These are phyloP conservation scores for Auricularia heimuer DNA, from an alignment of 768 basidiomycete species.

Conservation along the genomic window DNA sequence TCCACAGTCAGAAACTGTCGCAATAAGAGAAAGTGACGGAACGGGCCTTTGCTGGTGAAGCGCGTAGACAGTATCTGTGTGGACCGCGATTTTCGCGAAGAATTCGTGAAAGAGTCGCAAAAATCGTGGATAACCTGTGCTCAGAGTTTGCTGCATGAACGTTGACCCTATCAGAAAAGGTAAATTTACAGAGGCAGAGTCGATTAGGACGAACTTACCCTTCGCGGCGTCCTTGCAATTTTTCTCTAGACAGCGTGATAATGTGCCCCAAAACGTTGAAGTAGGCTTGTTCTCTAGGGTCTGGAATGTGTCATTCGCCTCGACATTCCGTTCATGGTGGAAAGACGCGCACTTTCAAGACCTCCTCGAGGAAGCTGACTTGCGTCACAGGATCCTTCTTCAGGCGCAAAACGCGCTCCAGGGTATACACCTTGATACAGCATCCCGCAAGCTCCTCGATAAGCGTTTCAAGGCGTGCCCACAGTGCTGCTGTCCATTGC, in stretches of 20 bases:
- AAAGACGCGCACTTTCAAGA: slow-evolving; percentile 65
- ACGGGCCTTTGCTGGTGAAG: slow-evolving; percentile 72
- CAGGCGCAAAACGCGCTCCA: slow-evolving; percentile 86
- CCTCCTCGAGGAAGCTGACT: slow-evolving; percentile 79
- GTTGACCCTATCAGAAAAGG: slow-evolving; percentile 48
- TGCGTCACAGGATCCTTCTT: slow-evolving; percentile 79
- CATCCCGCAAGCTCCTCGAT: slow-evolving; percentile 84
- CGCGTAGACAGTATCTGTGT: slow-evolving; percentile 89
- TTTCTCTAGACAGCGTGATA: slow-evolving; percentile 74
- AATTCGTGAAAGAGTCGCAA: slow-evolving; percentile 93
- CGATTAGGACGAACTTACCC: slow-evolving; percentile 32
- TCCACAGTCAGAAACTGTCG: not conserved
- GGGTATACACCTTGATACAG: slow-evolving; percentile 91
- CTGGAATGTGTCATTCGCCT: slow-evolving; percentile 27
- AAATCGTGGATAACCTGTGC: slow-evolving; percentile 76
- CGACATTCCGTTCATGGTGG: not conserved
- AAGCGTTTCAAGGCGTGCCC: slow-evolving; percentile 70
- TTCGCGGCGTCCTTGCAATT: slow-evolving; percentile 71
- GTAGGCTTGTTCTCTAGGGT: slow-evolving; percentile 86
- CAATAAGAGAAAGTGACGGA: not conserved
- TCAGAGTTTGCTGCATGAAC: slow-evolving; percentile 85
- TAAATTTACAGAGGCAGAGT: no score
- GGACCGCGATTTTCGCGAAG: slow-evolving; percentile 88
- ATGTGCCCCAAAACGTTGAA: slow-evolving; percentile 79
- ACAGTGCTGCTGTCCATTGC: slow-evolving; percentile 75